Evolutionary conservation across 1,284 basidiomycete genomes (phyloP).

Genomic region (Austroboletus olivaceoglutinosus): DNA sequence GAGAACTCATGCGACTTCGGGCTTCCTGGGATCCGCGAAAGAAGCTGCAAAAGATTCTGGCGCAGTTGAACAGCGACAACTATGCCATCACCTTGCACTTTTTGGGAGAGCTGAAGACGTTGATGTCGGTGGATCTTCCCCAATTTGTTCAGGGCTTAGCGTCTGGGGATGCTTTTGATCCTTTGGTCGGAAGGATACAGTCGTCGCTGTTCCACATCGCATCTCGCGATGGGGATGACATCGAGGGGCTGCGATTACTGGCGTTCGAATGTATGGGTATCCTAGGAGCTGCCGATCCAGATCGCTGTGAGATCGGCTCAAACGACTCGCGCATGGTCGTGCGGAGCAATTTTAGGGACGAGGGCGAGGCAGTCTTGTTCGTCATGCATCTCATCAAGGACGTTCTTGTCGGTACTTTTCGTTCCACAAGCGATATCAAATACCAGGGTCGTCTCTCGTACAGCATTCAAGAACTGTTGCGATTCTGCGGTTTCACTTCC

Average conservation of each 20-base stretch:
- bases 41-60: slow-evolving; percentile 69
- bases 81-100: slow-evolving; percentile 76
- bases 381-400: slow-evolving; percentile 85
- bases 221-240: slow-evolving; percentile 75
- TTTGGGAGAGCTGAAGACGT: slow-evolving; percentile 71
- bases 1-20: slow-evolving; percentile 51
- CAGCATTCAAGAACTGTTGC: slow-evolving; percentile 90
- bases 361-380: slow-evolving; percentile 78
- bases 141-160: slow-evolving; percentile 60
- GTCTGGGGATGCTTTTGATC: slow-evolving; percentile 85
- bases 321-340: slow-evolving; percentile 72
- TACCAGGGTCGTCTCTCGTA: slow-evolving; percentile 91
- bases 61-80: slow-evolving; percentile 80
- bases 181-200: slow-evolving; percentile 70
- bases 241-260: slow-evolving; percentile 63
- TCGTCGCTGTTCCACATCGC: slow-evolving; percentile 70
- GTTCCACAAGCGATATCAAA: slow-evolving; percentile 90
- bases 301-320: slow-evolving; percentile 75
- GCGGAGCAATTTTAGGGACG: slow-evolving; percentile 80
- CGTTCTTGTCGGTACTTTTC: slow-evolving; percentile 88
- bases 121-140: slow-evolving; percentile 56
- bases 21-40: slow-evolving; percentile 50
- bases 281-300: slow-evolving; percentile 95
- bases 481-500: slow-evolving; percentile 84
- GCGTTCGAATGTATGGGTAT: slow-evolving; percentile 92